Evolutionary conservation across 2,329 filamentous ascomycete genomes (phyloP), one percentile per base, ranked within the genome.

Genomic region (Onygenales sp.): DNA sequence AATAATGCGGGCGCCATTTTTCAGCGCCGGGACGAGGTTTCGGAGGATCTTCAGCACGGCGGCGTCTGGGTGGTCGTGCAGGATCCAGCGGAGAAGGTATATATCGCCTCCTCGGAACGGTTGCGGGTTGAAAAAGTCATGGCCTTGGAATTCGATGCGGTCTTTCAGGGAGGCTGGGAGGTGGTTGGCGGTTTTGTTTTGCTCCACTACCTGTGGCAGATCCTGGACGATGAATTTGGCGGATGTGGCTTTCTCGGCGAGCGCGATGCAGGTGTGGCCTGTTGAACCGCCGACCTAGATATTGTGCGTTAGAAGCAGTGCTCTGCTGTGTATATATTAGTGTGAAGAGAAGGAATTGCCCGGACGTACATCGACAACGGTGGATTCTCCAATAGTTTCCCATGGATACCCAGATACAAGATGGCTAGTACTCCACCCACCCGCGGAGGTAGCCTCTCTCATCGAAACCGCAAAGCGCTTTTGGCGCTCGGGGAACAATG

Each of bases 1-100:
- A 11, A 73, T 53, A 6, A 82, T 61, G 33, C 73, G 70, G 0
- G 79, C 74, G 1, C 80, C 80, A 0, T 74, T 75, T 62, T 80
- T 82, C 32, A 84, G 67, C 4, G 77, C 77, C 2, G 79, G 78
- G 1, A 81, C 65, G 6, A 83, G 68, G 31, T 73, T 74, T 56
- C 71, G 70, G 40, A 78, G 66, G 46, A 82, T 75, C 47, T 70
- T 70, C 42, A 76, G 60, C 5, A 73, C 73, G 52, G 79, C 77
- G 3, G 73, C 73, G 13, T 79, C 79, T 0, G 79, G 76, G 67
- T 80, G 81, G 66, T 84, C 81, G 62, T 84, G 80, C 6, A 84
- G 65, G 56, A 84, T 81, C 72, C 76, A 78, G 45, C 79, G 76
- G 64, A 82, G 77, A 59, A 77, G 74, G 65, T 82, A 84, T 14